Conservation (phyloP, 176 grass and related monocot genomes). For the Calamus simplicifolius region DNA sequence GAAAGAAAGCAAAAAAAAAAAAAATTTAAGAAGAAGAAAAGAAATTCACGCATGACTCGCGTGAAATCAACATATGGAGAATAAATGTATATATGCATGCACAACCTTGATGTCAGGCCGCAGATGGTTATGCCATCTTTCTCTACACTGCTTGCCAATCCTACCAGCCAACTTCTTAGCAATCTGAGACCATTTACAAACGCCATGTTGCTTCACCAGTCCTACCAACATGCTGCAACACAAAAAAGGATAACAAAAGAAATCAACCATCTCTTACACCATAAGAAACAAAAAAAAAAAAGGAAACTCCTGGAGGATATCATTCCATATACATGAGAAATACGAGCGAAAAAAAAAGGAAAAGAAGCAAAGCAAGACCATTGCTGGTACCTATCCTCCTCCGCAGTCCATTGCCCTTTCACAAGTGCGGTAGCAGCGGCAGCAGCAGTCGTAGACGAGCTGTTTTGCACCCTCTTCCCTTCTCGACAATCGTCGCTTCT, state of each 20-base stretch:
- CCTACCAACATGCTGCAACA: constrained; percentile 28
- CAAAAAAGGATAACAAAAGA: background rate
- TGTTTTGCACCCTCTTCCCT: background rate
- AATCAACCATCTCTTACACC: no score
- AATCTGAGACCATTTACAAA: constrained; percentile 55
- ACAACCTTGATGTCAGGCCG: constrained; percentile 62
- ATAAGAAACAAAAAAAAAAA: no score
- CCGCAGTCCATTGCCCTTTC: constrained; percentile 53
- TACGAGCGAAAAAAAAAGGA: no score
- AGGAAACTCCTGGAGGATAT: no score
- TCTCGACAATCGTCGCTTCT: background rate
- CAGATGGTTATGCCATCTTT: constrained; percentile 78
- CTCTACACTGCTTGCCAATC: constrained; percentile 78
- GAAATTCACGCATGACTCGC: no score
- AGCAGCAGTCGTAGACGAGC: background rate
- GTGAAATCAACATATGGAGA: background rate
- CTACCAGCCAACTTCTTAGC: constrained; percentile 41
- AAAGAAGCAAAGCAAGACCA: no score
- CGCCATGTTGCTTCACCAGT: constrained; percentile 42
- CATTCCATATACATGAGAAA: no score
- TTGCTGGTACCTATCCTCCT: constrained; percentile 55
- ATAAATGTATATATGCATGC: no score
- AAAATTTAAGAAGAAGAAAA: no score
- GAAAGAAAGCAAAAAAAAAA: no score
- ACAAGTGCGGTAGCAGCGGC: constrained; percentile 5